Conservation (phyloP, 1,139 yeast species). For the Debaryomyces singareniensis region DNA sequence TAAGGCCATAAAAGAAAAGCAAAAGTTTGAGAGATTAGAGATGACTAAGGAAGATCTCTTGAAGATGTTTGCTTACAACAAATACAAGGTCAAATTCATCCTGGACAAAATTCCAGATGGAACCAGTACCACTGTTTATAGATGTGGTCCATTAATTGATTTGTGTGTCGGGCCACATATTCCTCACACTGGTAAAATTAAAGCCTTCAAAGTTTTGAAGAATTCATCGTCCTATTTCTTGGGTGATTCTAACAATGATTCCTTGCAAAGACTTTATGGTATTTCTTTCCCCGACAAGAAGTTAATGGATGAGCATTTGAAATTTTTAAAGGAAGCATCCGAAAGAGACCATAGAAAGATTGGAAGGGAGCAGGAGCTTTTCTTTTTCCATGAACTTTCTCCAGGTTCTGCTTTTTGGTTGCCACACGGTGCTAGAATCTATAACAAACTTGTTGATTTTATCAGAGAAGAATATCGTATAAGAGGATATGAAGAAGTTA, state of each 20-base stretch:
- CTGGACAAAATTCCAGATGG: conserved; percentile 91
- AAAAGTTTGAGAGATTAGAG: conserved; percentile 89
- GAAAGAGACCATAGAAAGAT: conserved; percentile 96
- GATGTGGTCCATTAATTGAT: conserved; percentile 97
- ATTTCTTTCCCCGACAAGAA: conserved; percentile 98
- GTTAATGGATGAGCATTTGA: conserved; percentile 90
- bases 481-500: conserved; percentile 96
- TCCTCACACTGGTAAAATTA: conserved; percentile 95
- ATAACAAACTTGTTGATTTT: conserved; percentile 74
- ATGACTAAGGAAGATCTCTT: conserved; percentile 87
- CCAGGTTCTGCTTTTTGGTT: conserved; percentile 98
- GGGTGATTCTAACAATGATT: conserved; percentile 90
- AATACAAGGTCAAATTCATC: conserved; percentile 88
- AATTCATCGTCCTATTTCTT: conserved; percentile 95
- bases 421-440: conserved; percentile 97
- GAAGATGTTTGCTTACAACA: conserved; percentile 92
- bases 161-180: conserved; percentile 98
- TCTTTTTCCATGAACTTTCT: conserved; percentile 90
- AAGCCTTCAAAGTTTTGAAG: conserved; percentile 89
- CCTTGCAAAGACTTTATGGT: conserved; percentile 97
- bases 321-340: conserved; percentile 94
- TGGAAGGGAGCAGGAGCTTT: conserved; percentile 94
- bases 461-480: conserved; percentile 76
- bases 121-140: conserved; percentile 91
- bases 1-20: conserved; percentile 91